These are phyloP conservation scores for Apiotrichum montevideense DNA, from an alignment of 1,284 basidiomycete genomes.

Conservation along the genomic window DNA sequence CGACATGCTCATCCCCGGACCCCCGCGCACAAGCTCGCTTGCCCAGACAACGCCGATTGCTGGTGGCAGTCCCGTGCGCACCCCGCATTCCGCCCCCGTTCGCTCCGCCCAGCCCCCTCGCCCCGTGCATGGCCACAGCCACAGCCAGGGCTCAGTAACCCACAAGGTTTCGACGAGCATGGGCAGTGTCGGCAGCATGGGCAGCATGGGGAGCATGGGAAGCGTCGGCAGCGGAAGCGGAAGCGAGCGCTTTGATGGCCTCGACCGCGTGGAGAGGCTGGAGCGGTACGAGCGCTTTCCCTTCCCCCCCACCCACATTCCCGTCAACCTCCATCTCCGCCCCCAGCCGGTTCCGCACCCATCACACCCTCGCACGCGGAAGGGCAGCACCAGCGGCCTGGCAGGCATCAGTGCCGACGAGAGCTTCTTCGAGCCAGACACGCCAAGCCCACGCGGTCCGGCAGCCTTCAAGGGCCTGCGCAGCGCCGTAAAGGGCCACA, in stretches of 20 bases:
- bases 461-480: neutral
- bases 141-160: too few species aligned
- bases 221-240: neutral
- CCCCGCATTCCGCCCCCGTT: too few species aligned
- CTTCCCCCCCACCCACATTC: neutral
- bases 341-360: neutral
- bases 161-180: neutral
- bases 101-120: too few species aligned
- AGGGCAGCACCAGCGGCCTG: neutral
- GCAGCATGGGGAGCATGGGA: neutral
- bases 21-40: too few species aligned
- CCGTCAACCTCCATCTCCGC: neutral
- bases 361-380: too few species aligned
- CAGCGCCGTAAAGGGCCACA: neutral
- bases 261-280: too few species aligned
- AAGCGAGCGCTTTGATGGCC: neutral
- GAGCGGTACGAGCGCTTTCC: too few species aligned
- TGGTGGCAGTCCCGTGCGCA: too few species aligned
- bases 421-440: constrained; percentile 2
- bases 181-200: too few species aligned
- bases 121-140: too few species aligned
- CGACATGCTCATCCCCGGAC: neutral
- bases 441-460: neutral
- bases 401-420: neutral
- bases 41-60: too few species aligned